Base-by-base conservation (phyloP, 140 eudicot species). In the Flaveria floridana region DNA sequence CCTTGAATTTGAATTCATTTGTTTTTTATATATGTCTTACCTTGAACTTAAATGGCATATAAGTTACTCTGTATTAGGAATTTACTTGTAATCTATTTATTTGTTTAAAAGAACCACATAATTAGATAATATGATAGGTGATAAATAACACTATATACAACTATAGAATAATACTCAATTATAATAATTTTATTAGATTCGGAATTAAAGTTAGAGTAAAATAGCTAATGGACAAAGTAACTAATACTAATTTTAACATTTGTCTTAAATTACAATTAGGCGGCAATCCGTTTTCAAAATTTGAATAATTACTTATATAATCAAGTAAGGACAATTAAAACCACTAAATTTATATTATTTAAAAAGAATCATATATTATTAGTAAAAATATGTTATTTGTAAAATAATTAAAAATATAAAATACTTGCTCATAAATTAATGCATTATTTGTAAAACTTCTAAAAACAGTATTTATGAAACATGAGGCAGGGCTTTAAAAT, bases 251-350 rank as follows among this genome's bases (percentile, higher is more conserved):
- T 70, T 20, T 48, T 61, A 1, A 71, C 52, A 20, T 62, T 14
- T 47, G 71, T 63, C 78, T 61, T 78, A 21, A 26, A 34, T 71
- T 62, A 37, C 63, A 51, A 63, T 48, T 19, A 71, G 47, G 65
- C 82, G 73, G 68, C 68, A 61, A 30, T 30, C 25, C 11, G 53
- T 12, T 21, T 77, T 77, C 25, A 51, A 77, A 77, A 19, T 76
- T 76, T 56, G 65, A 68, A 9, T 68, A 1, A 3, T 42, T 68
- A n/a, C 21, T 26, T 25, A 15, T 64, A 34, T n/a, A 34, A 15
- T 15, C 9, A 53, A 53, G 5, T 16, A 53, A n/a, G 13, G 25
- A 21, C 61, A 34, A 34, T 34, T 34, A 34, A 34, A 34, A 34
- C 41, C 41, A 34, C 41, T 34, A 34, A 34, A 34, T 7, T 34